These are phyloP conservation scores for Xylariaceae sp. DNA, from an alignment of 2,329 filamentous ascomycete genomes.

Conservation along the genomic window DNA sequence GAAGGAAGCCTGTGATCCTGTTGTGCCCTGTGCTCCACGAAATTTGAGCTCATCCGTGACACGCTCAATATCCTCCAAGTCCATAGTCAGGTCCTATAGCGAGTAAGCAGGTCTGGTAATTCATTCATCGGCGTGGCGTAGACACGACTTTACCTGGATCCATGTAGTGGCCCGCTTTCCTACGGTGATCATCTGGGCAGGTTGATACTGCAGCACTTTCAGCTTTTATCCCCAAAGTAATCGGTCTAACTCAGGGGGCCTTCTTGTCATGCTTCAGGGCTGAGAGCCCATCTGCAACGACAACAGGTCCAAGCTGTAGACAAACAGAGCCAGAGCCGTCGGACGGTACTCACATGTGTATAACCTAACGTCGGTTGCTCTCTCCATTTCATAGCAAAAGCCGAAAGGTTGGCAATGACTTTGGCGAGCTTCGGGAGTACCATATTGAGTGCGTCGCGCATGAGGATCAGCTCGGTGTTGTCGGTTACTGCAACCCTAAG, in stretches of 20 bases:
- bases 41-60: constrained; percentile 64
- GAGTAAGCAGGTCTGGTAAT: too few species aligned
- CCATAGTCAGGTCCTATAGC: too few species aligned
- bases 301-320: neutral
- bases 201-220: too few species aligned
- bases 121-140: too few species aligned
- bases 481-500: constrained; percentile 47
- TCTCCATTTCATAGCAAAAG: constrained; percentile 61
- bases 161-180: constrained; percentile 63
- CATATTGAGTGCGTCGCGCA: constrained; percentile 68
- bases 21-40: constrained; percentile 46
- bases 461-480: constrained; percentile 67
- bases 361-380: constrained; percentile 62
- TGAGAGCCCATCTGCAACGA: neutral
- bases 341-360: constrained; percentile 41
- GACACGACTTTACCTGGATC: too few species aligned
- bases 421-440: constrained; percentile 70
- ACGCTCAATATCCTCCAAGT: constrained; percentile 65
- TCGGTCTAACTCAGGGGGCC: too few species aligned
- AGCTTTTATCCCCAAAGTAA: too few species aligned
- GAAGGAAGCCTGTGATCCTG: constrained; percentile 73
- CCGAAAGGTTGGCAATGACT: constrained; percentile 64
- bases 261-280: neutral
- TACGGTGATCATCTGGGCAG: constrained; percentile 38
- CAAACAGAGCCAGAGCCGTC: neutral